Base-by-base conservation (phyloP, 2,329 filamentous ascomycete species). In the Colletotrichum somersetense region DNA sequence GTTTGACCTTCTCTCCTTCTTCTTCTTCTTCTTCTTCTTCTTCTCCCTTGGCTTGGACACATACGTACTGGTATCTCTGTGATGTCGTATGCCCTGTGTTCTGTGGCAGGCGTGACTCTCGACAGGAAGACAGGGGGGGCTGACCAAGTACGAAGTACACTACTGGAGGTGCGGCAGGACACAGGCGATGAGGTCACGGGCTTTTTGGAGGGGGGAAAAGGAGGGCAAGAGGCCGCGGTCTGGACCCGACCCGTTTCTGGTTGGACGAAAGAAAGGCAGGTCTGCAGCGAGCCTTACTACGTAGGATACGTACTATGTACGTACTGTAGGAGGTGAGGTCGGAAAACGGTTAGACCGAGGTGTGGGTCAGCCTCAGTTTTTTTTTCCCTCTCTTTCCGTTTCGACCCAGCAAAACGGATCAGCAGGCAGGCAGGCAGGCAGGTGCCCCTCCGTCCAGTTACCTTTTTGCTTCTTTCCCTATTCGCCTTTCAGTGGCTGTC, bases 131-230 rank as follows among this genome's bases (percentile, higher is more conserved):
- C 2, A 1, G 52, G 18, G 14, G 42, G 33, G 33, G 38, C 59
- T 62, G n/a, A 26, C 59, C 59, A 62, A 52, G 59, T 30, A 30
- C 30, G 30, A 4, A 30, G 30, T 30, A 30, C 30, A 30, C 30
- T 30, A 26, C 35, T 52, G 33, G 33, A 40, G 30, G 46, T 50
- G 46, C n/a, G 7, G 18, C 23, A 52, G 44, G 59, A 64, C 52
- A 64, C 52, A 16, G 62, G 33, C 66, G 59, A 68, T 64, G 66
- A 68, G 59, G 66, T 68, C 66, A 68, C 66, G 66, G 66, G 66
- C 66, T 40, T 38, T 42, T 65, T 16, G 40, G 59, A 55, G 42
- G 63, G 40, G 23, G 50, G 26, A 30, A 40, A 33, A 42, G 20
- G 11, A 14, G 42, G 18, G 42, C 6, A 16, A 20, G 50, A 33